Base-by-base conservation (phyloP, 2,329 filamentous ascomycete species). In the Aspergillus awamori region DNA sequence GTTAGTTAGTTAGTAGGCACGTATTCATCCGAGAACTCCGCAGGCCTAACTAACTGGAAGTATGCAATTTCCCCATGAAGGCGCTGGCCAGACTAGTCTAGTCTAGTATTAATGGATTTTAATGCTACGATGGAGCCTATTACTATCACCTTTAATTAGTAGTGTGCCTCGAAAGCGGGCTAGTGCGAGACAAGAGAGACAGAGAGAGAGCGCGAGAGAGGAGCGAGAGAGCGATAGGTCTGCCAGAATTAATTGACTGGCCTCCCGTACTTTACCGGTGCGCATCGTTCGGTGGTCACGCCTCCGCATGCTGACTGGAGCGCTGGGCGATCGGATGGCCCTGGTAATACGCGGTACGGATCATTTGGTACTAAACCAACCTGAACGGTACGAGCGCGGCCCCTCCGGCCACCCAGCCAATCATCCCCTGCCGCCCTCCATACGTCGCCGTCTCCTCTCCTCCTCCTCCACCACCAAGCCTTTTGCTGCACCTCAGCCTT, bases 401-500 rank as follows among this genome's bases (percentile, higher is more conserved):
- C 59, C 59, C 30, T 57, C 49, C 48, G 41, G 17, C 10, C 33
- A 28, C 51, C 39, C 38, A 49, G 28, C 60, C 60, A 64, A 64
- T 64, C 57, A 59, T 20, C 51, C 48, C 43, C 57, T 57, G 58
- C 28, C 48, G 56, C 61, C 59, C 52, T 63, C 62, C 59, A 59
- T 58, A 61, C 39, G 26, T 55, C 49, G 55, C 48, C 55, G 26
- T 62, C 57, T 60, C 61, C 65, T 63, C 61, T 53, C 57, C 59
- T 43, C 52, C 53, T 52, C 53, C 52, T 60, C 53, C 58, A 45
- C 62, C 57, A 56, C 36, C 58, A 48, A 49, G 41, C 47, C 61
- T 57, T 57, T 61, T 59, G 53, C 58, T 64, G 60, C 65, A 60
- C 38, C 49, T 61, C 56, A 59, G 56, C 54, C 57, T 61, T 63